These are phyloP conservation scores for Clonostachys rhizophaga DNA, from an alignment of 2,329 filamentous ascomycete species.

Conservation along the genomic window DNA sequence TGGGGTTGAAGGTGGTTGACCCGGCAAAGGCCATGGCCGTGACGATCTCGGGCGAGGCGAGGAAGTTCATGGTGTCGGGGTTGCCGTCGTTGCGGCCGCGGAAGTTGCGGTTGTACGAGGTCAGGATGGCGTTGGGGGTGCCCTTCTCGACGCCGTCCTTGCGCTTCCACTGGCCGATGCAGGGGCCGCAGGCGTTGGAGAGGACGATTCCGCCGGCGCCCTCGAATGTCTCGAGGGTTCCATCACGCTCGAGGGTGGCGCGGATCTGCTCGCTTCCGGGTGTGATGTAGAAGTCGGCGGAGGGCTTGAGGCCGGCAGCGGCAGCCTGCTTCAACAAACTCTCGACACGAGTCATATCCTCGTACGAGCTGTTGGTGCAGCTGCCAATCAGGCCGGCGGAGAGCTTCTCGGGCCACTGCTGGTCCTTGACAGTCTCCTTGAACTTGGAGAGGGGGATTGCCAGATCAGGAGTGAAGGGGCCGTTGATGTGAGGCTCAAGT, in stretches of 20 bases:
- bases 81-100: constrained; percentile 96
- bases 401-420: constrained; percentile 87
- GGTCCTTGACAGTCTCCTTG: constrained; percentile 74
- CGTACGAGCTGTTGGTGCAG: constrained; percentile 98
- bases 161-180: constrained; percentile 93
- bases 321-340: constrained; percentile 88
- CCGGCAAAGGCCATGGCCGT: constrained; percentile 95
- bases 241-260: constrained; percentile 85
- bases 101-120: constrained; percentile 98
- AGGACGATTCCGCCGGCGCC: constrained; percentile 83
- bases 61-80: constrained; percentile 95
- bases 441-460: constrained; percentile 90
- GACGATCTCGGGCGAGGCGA: constrained; percentile 93
- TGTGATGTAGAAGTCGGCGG: constrained; percentile 90
- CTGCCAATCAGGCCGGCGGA: constrained; percentile 94
- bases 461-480: constrained; percentile 92
- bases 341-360: constrained; percentile 96
- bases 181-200: constrained; percentile 91
- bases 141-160: constrained; percentile 83
- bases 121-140: constrained; percentile 88
- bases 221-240: constrained; percentile 80
- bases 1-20: constrained; percentile 90
- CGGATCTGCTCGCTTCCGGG: constrained; percentile 96
- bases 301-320: constrained; percentile 84
- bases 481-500: constrained; percentile 95